These are phyloP conservation scores for Beauveria asiatica DNA, from an alignment of 2,329 filamentous ascomycete species.

Conservation along the genomic window DNA sequence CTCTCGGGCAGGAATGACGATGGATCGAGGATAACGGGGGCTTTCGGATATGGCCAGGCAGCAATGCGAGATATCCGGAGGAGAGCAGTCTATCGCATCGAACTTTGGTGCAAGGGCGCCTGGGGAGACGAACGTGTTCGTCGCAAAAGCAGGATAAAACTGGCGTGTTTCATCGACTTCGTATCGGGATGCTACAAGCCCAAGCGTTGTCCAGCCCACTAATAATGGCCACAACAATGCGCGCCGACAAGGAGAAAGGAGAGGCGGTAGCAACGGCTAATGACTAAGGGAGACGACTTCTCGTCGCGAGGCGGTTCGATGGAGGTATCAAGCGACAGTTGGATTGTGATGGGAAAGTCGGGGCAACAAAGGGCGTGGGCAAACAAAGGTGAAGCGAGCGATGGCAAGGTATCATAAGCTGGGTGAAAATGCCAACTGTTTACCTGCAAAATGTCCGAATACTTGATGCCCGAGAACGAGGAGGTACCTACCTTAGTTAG, in stretches of 20 bases:
- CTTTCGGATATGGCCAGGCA: neutral
- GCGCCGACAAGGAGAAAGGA: neutral
- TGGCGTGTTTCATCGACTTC: neutral
- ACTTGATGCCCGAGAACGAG: too few species aligned
- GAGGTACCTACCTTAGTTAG: too few species aligned
- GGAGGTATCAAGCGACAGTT: neutral
- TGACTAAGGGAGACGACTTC: too few species aligned
- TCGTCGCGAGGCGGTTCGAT: neutral
- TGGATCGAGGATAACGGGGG: neutral
- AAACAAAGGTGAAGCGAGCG: neutral
- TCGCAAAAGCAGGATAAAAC: neutral
- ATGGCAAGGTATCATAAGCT: neutral
- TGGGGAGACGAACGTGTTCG: neutral
- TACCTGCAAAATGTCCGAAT: too few species aligned
- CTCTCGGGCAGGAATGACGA: slow-evolving; percentile 6
- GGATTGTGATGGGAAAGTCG: neutral
- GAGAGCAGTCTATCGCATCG: neutral
- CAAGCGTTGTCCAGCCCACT: neutral
- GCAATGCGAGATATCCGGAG: neutral
- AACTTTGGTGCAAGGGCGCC: neutral
- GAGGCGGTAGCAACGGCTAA: neutral
- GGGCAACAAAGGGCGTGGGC: neutral
- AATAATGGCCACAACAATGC: neutral
- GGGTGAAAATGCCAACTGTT: too few species aligned
- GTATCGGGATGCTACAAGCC: neutral